These are phyloP conservation scores for Citrullus amarus DNA, from an alignment of 306 rosid species.

Conservation along the genomic window DNA sequence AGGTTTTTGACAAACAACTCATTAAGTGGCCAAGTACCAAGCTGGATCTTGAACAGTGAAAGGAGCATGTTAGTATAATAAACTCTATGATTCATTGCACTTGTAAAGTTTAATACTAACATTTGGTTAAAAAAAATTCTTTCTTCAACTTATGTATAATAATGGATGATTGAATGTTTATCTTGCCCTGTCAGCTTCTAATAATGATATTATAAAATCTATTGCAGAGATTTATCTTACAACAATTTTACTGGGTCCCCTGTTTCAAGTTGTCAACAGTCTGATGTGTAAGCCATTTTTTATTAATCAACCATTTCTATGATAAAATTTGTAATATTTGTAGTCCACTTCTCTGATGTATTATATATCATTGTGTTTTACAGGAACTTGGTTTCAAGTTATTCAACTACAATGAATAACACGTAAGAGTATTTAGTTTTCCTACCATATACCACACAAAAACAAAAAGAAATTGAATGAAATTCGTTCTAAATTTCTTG, in stretches of 20 bases:
- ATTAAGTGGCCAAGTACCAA: conserved; percentile 48
- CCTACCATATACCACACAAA: no score
- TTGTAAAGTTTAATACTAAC: neutral
- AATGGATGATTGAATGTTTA: neutral
- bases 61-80: conserved; percentile 30
- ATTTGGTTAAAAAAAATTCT: neutral
- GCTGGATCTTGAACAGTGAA: conserved; percentile 26
- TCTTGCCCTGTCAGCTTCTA: neutral
- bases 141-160: neutral
- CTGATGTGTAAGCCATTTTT: conserved; percentile 42
- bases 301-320: neutral
- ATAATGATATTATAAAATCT: neutral
- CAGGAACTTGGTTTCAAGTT: conserved; percentile 68
- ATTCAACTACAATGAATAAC: conserved; percentile 23
- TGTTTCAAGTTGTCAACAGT: conserved; percentile 29
- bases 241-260: conserved; percentile 46
- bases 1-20: conserved; percentile 75
- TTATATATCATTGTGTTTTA: neutral
- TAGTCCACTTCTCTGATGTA: neutral
- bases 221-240: conserved; percentile 74
- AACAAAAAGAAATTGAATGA: no score
- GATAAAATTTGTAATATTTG: neutral
- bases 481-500: neutral
- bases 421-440: conserved; percentile 24
- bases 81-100: conserved; percentile 1